Evolutionary conservation across 2,329 filamentous ascomycete species (phyloP), one percentile per base, ranked within the genome.

Genomic region (Fusarium equiseti): DNA sequence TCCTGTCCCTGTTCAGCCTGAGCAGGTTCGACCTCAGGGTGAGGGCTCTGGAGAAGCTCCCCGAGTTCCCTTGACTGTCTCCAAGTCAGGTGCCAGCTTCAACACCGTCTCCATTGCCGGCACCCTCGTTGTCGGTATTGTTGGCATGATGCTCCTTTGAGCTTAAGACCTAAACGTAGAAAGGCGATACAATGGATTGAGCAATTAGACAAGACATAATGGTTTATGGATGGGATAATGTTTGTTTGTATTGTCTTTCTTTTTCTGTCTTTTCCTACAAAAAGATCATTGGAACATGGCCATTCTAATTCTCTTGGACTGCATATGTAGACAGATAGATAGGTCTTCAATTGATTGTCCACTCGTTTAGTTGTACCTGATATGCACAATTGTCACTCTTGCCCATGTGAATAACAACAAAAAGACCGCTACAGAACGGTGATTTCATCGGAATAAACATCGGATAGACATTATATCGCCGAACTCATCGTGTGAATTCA

Each of bases 51-150:
- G 29, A 12, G 55, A 57, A 13, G 49, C 54, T 45, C 63, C 63
- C 10, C 35, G 40, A 22, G 43, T 53, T 22, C 74, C 74, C 10
- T 10, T 61, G 27, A 65, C 57, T 18, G 73, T 76, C 18, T 59
- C 71, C 35, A 64, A 68, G 22, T 68, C 73, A n/a, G 70, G 49
- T 11, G 71, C 60, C 10, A 69, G 42, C 38, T 71, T 55, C 58
- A 62, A 52, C n/a, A 51, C 51, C 40, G 57, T 63, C 57, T 71
- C 74, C 13, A 53, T 59, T 8, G 27, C 52, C 16, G 42, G 59
- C 44, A 42, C 68, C 18, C 53, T 59, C 11, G 5, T 75, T 48
- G 68, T 57, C 15, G 71, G 63, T 18, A 22, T 75, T 51, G 49
- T 29, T 43, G 45, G 52, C 18, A 52, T 70, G 27, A 38, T 69